Evolutionary conservation across 2,329 filamentous ascomycete species (phyloP).

Genomic region (Stachybotrys echinatus): DNA sequence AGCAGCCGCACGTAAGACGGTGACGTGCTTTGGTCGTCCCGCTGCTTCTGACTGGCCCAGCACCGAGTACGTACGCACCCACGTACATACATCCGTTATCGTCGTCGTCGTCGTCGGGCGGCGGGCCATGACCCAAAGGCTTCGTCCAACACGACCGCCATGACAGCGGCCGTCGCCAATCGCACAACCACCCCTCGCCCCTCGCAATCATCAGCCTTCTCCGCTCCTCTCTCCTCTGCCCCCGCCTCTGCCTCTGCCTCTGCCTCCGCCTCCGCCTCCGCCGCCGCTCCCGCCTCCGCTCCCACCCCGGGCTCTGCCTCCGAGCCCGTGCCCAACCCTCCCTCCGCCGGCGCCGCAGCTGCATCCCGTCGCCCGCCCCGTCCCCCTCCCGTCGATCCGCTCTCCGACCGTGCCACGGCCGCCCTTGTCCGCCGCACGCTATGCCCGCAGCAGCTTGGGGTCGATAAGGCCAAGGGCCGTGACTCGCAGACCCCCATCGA

Average conservation of each 20-base stretch:
- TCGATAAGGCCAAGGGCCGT: conserved; percentile 54
- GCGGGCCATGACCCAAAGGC: conserved; percentile 19
- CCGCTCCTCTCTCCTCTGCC: conserved; percentile 3
- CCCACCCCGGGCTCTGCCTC: conserved; percentile 10
- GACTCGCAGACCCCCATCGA: conserved; percentile 56
- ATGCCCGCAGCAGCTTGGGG: conserved; percentile 61
- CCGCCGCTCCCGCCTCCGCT: conserved; percentile 24
- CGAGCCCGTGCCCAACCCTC: background rate
- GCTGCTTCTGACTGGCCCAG: too few relatives aligned
- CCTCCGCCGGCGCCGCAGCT: background rate
- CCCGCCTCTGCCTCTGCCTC: background rate
- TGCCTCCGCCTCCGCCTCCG: conserved; percentile 11
- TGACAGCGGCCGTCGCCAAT: conserved; percentile 17
- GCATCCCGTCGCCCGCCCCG: conserved; percentile 24
- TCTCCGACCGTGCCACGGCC: conserved; percentile 74
- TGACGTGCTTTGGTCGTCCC: too few relatives aligned
- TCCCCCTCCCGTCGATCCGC: conserved; percentile 38
- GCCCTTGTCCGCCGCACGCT: conserved; percentile 78
- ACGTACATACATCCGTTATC: too few relatives aligned
- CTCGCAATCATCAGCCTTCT: conserved; percentile 2
- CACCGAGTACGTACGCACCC: too few relatives aligned
- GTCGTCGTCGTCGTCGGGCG: conserved; percentile 1
- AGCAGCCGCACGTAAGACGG: too few relatives aligned
- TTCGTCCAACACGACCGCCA: conserved; percentile 10
- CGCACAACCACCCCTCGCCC: conserved; percentile 15